Evolutionary conservation across 345 rosid species (phyloP).

Genomic region (Aquilaria malaccensis): DNA sequence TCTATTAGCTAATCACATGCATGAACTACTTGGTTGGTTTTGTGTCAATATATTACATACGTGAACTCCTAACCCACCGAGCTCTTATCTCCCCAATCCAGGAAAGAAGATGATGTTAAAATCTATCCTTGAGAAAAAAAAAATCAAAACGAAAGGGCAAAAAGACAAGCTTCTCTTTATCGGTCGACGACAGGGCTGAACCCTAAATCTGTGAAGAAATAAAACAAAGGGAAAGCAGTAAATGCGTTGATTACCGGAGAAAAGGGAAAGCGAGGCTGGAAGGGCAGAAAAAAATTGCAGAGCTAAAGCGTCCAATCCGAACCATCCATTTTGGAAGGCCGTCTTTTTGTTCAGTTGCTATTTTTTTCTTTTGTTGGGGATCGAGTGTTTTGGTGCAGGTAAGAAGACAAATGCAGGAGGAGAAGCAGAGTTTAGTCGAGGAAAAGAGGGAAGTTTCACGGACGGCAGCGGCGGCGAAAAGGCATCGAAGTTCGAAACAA

Average conservation of each 20-base stretch:
- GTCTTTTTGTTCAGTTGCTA: neutral
- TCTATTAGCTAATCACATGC: no score
- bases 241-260: constrained; percentile 14
- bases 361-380: neutral
- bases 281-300: constrained; percentile 13
- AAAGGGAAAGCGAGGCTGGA: constrained; percentile 1
- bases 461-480: neutral
- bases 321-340: constrained; percentile 9
- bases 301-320: constrained; percentile 14
- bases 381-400: neutral
- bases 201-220: no score
- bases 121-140: no score
- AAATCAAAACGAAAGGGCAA: no score
- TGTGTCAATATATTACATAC: no score
- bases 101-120: no score
- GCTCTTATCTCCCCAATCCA: no score
- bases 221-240: neutral
- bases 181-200: no score
- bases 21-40: no score
- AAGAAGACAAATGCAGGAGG: neutral
- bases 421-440: neutral
- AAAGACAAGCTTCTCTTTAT: no score
- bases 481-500: neutral
- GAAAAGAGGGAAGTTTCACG: neutral
- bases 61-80: no score